These are phyloP conservation scores for Dactylellina parvicollis DNA, from an alignment of 2,329 filamentous ascomycete genomes.

Conservation along the genomic window DNA sequence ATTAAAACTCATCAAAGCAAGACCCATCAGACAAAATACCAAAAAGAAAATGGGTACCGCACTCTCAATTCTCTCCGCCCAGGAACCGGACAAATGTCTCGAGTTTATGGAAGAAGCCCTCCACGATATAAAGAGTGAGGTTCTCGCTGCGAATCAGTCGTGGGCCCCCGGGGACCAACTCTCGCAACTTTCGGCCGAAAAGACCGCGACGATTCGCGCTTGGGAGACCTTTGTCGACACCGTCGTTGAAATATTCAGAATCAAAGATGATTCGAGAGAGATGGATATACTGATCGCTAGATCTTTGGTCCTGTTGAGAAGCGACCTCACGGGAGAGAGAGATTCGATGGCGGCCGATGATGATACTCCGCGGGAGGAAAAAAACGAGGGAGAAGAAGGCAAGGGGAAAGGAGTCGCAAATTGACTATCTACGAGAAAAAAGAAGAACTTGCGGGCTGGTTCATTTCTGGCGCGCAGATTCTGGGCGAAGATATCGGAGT, in stretches of 20 bases:
- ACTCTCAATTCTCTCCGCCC: slow-evolving; percentile 3
- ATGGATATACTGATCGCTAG: not conserved
- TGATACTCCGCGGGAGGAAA: not conserved
- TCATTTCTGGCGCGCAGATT: too few relatives aligned
- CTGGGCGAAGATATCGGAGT: too few relatives aligned
- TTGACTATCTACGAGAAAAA: not conserved
- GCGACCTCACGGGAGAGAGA: not conserved
- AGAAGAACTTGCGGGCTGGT: too few relatives aligned
- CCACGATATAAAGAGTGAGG: not conserved
- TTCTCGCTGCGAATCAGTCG: not conserved
- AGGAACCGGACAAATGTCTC: slow-evolving; percentile 16
- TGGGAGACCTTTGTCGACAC: not conserved
- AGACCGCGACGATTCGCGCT: not conserved
- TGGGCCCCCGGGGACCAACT: not conserved
- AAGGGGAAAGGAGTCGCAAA: not conserved
- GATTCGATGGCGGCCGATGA: too few relatives aligned
- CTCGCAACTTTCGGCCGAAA: not conserved
- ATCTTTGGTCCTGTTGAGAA: not conserved
- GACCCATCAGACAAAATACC: too few relatives aligned
- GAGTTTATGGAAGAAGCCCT: slow-evolving; percentile 9
- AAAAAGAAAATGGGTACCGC: slow-evolving; percentile 18
- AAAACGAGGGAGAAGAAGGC: not conserved
- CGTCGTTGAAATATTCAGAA: not conserved
- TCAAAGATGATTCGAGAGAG: not conserved
- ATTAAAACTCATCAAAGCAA: not conserved